Evolutionary conservation across 208 protist genomes (phyloP).

Genomic region (Herpetomonas tarakana): DNA sequence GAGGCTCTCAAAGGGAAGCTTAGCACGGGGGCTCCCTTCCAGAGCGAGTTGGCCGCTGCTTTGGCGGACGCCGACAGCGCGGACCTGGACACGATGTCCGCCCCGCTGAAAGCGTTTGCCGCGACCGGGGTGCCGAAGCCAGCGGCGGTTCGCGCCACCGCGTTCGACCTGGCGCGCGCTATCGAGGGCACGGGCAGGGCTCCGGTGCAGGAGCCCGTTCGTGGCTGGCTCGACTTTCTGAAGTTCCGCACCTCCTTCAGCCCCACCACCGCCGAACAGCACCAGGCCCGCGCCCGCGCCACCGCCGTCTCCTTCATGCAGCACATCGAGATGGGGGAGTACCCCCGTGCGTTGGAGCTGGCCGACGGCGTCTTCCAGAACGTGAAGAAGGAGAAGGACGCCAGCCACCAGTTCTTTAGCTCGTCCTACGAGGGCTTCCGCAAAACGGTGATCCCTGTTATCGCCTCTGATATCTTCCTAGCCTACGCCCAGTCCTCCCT

Average conservation of each 20-base stretch:
- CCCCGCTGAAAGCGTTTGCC: constrained; percentile 44
- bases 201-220: constrained; percentile 48
- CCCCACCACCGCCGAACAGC: constrained; percentile 51
- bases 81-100: constrained; percentile 53
- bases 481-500: constrained; percentile 63
- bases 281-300: constrained; percentile 42
- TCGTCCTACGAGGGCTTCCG: constrained; percentile 53
- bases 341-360: constrained; percentile 49
- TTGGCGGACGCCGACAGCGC: constrained; percentile 78
- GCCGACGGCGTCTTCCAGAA: constrained; percentile 50
- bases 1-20: constrained; percentile 56
- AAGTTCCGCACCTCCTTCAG: constrained; percentile 81
- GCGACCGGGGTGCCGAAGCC: constrained; percentile 34
- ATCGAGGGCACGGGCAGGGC: constrained; percentile 75
- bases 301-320: constrained; percentile 44
- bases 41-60: constrained; percentile 42
- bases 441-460: constrained; percentile 43
- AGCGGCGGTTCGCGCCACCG: constrained; percentile 41
- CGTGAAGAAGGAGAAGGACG: constrained; percentile 33
- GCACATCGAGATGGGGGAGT: constrained; percentile 61
- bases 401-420: constrained; percentile 35
- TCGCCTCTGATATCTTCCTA: constrained; percentile 70
- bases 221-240: constrained; percentile 73
- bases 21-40: constrained; percentile 44
- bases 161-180: constrained; percentile 70